Base-by-base conservation (phyloP, 1,284 basidiomycete species). In the Mrakiaceae sp. region DNA sequence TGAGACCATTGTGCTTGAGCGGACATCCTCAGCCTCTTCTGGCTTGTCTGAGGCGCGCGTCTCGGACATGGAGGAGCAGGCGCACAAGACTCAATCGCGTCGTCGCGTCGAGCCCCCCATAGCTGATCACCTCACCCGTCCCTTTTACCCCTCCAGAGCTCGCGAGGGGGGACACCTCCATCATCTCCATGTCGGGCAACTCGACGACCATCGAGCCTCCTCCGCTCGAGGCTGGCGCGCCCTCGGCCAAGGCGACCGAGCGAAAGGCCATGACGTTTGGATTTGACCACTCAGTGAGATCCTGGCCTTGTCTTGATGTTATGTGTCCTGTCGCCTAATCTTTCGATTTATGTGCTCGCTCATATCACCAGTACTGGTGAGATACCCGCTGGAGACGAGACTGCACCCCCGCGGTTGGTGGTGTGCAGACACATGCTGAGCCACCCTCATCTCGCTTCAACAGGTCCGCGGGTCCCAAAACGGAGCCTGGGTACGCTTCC, bases 131-230 rank as follows among this genome's bases (percentile, higher is more conserved):
- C 7, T 39, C 42, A 43, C 63, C 43, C 16, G 39, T n/a, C 59
- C 58, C 65, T 62, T 66, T 71, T 69, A 27, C 27, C 27, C 27
- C 27, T 5, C 6, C 75, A 95, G 93, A 97, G 75, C 82, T 94
- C 62, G 87, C 86, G 63, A 83, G 92, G 66, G 93, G 93, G 61
- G 93, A 93, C 65, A 94, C 90, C 77, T 83, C 82, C 51, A 87
- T 97, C 74, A 89, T 97, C 70, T 85, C 88, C 47, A 97, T 97
- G 93, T 81, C 87, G 71, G 91, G 90, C 51, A 90, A 88, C 78
- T 86, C 89, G 74, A 96, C 93, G 0, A 85, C 90, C 73, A 79
- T 96, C 69, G 87, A 92, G 71, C 90, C 93, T 7, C 93, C 93
- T 50, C 66, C 62, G 8, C 49, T 56, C 42, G 89, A 91, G 72